Conservation (phyloP, 345 rosid genomes). For the Citrus maxima region DNA sequence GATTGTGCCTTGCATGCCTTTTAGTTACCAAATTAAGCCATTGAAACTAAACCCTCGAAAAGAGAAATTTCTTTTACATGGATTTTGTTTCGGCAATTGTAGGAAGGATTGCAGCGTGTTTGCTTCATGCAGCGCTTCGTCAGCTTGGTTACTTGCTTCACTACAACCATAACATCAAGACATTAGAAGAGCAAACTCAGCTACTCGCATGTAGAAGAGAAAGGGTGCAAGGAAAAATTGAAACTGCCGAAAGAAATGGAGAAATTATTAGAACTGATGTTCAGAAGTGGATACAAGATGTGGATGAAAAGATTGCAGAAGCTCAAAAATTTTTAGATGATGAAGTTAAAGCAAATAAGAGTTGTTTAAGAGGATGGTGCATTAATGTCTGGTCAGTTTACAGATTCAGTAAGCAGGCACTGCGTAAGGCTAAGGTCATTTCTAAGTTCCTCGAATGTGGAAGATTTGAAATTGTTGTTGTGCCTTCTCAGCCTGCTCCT, state of each 20-base stretch:
- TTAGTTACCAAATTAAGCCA: neutral
- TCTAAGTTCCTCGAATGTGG: neutral
- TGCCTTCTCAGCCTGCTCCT: constrained; percentile 4
- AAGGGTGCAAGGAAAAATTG: neutral
- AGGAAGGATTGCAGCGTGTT: neutral
- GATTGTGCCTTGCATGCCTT: neutral
- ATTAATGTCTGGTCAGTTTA: neutral
- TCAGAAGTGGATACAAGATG: neutral
- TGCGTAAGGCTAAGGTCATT: neutral
- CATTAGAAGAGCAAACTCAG: neutral
- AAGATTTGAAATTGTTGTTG: no score
- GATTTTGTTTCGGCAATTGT: neutral
- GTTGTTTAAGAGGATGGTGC: neutral
- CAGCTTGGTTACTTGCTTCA: constrained; percentile 3
- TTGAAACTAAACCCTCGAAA: no score
- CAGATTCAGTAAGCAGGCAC: neutral
- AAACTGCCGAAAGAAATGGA: neutral
- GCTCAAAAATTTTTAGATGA: neutral
- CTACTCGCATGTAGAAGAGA: neutral
- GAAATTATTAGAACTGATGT: neutral
- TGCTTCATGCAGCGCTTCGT: neutral
- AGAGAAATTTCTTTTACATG: neutral
- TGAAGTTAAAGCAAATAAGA: neutral
- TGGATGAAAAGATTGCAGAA: neutral
- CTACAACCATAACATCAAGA: neutral